phyloP scores from a whole-genome alignment of 257 asterid species.

The Solanum medicagineum region DNA sequence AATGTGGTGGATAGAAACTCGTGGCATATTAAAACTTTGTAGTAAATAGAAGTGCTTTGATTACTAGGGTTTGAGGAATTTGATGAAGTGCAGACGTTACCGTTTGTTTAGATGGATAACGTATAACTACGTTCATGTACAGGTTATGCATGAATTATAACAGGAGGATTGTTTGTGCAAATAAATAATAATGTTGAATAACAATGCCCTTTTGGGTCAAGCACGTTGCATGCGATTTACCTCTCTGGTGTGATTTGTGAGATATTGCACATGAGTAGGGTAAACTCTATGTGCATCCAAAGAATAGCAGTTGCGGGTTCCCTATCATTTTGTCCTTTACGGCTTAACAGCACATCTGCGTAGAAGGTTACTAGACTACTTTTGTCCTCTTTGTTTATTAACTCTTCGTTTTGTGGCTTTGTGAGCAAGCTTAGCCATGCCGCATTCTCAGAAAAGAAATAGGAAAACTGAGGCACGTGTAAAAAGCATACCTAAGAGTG shows the following conservation, averaged over 20 bases:
- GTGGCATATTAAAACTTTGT: neutral
- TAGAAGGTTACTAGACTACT: constrained; percentile 39
- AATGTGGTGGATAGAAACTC: neutral
- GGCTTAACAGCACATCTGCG: constrained; percentile 24
- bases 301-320: no score
- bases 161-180: no score
- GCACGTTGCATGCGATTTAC: no score
- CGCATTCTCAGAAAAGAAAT: neutral
- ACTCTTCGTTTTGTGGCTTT: neutral
- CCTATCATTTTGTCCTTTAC: constrained; percentile 32
- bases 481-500: neutral
- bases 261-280: neutral
- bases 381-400: neutral
- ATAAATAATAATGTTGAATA: no score
- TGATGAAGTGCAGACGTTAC: no score
- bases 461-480: neutral
- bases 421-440: neutral
- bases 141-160: no score
- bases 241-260: no score
- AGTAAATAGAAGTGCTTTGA: neutral
- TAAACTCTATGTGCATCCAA: no score
- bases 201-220: no score
- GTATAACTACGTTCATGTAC: neutral
- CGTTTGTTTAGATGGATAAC: neutral
- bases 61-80: neutral